These are phyloP conservation scores for Eucalyptus camaldulensis DNA, from an alignment of 345 rosid species.

Conservation along the genomic window DNA sequence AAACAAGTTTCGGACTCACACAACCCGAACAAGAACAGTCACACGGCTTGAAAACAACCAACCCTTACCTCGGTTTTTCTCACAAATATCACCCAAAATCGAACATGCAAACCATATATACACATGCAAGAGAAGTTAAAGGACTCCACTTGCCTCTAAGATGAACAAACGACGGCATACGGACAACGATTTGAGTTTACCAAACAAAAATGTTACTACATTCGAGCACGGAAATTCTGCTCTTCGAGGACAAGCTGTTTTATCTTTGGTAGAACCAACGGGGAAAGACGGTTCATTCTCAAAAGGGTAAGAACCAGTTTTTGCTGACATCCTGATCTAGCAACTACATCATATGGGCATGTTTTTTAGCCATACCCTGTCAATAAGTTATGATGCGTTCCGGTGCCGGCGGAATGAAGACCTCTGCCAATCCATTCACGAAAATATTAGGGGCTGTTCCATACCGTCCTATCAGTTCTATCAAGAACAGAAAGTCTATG, in stretches of 20 bases:
- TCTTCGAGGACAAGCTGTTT: background rate
- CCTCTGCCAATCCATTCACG: background rate
- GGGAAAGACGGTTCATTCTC: background rate
- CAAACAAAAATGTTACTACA: background rate
- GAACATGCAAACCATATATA: no score
- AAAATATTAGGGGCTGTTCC: background rate
- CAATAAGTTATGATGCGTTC: background rate
- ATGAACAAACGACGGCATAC: no score
- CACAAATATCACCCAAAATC: no score
- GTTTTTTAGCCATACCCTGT: background rate
- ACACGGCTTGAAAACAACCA: no score
- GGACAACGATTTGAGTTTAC: background rate
- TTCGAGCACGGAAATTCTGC: background rate
- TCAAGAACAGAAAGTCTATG: background rate
- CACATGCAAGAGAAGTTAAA: no score
- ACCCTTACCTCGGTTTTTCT: no score
- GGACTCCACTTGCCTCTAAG: no score
- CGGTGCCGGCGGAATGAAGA: background rate
- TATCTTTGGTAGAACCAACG: background rate
- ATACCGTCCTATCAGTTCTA: background rate
- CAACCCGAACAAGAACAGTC: no score
- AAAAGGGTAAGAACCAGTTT: background rate
- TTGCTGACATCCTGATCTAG: background rate
- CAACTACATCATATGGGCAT: background rate
- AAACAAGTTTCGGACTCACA: no score